Base-by-base conservation (phyloP, 805 yeast species). In the Millerozyma miso region DNA sequence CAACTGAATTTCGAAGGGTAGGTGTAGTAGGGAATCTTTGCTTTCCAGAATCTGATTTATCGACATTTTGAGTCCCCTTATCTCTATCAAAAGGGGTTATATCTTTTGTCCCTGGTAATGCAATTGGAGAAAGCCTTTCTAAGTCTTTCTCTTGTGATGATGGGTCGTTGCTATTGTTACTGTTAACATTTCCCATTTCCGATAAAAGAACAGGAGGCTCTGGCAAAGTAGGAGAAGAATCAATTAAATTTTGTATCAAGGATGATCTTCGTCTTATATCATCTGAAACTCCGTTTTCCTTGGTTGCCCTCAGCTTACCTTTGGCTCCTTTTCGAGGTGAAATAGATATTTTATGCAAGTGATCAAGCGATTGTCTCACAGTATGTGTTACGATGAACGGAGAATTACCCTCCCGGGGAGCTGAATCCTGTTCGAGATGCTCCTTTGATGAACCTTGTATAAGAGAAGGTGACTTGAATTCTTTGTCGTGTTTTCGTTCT, bases 171-270 rank as follows among this genome's bases (percentile, higher is more conserved):
- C 17, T 16, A n/a, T 26, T 43, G 10, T 39, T 15, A 8, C 37
- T 29, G 17, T 32, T 29, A 6, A 19, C 20, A 19, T 40, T 38
- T 32, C 31, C 31, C 5, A 39, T 31, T 42, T 68, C 74, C 5
- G 73, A 68, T 39, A 56, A 52, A 8, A 69, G 56, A 13, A 65
- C 59, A 4, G 76, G 76, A 2, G 74, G 71, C 42, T 67, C 70
- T 3, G 76, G 76, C 20, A 69, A 51, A 2, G 73, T 67, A 2
- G 76, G 76, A 7, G 74, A 69, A 2, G 73, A 68, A 43, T 67
- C 60, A 41, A 66, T 54, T 23, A 64, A 53, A 33, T 63, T 59
- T 37, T 63, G 66, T 15, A 69, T 60, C 43, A 64, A 47, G 12
- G 71, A 62, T 29, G 69, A 61, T 37, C 70, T 43, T 33, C 59